Percentiles rank a stretch among this genome's conserved stretches.
phyloP scores from a whole-genome alignment of 805 yeast genomes.

The Candida germanica region DNA sequence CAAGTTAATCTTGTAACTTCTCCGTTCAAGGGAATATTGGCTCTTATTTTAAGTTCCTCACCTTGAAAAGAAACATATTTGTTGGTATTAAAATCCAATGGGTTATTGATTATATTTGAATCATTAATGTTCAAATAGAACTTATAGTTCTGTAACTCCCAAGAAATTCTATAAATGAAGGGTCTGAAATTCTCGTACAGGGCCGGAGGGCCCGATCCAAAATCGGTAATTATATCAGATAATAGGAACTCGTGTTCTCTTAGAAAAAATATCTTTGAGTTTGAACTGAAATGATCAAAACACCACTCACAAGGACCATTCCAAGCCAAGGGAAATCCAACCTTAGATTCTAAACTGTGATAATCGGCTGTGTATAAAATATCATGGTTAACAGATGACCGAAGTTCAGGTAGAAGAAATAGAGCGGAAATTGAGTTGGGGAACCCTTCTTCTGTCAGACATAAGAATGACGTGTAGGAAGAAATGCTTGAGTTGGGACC shows the following conservation, averaged over 20 bases:
- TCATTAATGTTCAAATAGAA: constrained; percentile 81
- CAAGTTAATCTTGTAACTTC: constrained; percentile 51
- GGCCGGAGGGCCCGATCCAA: constrained; percentile 65
- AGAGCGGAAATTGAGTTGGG: constrained; percentile 45
- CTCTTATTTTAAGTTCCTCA: constrained; percentile 42
- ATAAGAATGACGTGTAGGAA: constrained; percentile 47
- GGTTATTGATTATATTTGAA: constrained; percentile 82
- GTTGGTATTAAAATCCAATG: constrained; percentile 79
- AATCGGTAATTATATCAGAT: constrained; percentile 72
- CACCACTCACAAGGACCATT: constrained; percentile 73
- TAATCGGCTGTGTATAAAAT: constrained; percentile 60
- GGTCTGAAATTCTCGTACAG: constrained; percentile 81
- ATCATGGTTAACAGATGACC: constrained; percentile 89
- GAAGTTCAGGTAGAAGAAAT: constrained; percentile 56
- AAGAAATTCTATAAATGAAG: constrained; percentile 54
- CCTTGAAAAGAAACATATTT: constrained; percentile 75
- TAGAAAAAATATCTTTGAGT: constrained; percentile 60
- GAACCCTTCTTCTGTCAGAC: constrained; percentile 54
- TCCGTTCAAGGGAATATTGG: constrained; percentile 58
- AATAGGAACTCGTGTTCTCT: constrained; percentile 79
- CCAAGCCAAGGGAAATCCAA: constrained; percentile 79
- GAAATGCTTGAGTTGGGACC: constrained; percentile 50
- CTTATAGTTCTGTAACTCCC: constrained; percentile 57
- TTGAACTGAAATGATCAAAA: constrained; percentile 50
- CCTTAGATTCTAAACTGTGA: constrained; percentile 52